Conservation (phyloP, 805 yeast genomes). For the Cyberlindnera veronae region DNA sequence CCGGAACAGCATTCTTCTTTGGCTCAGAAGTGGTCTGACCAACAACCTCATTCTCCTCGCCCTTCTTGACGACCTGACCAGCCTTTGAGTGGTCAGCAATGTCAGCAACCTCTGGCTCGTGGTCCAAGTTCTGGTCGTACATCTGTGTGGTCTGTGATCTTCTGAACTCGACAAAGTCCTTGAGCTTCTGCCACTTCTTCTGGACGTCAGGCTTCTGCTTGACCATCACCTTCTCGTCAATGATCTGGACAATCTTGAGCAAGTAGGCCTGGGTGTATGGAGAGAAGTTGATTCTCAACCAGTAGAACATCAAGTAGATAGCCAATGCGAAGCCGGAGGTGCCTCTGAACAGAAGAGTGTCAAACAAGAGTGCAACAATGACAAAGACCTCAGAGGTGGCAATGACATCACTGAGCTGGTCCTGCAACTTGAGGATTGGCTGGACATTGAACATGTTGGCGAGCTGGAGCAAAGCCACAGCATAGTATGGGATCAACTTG, state of each 20-base stretch:
- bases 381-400: constrained; percentile 61
- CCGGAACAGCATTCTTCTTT: neutral
- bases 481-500: constrained; percentile 58
- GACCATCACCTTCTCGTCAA: constrained; percentile 33
- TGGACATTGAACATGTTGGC: constrained; percentile 38
- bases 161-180: constrained; percentile 39
- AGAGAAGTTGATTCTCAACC: constrained; percentile 63
- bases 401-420: constrained; percentile 41
- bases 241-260: constrained; percentile 27
- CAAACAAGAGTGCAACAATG: constrained; percentile 48
- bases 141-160: constrained; percentile 33
- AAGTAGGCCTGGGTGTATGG: constrained; percentile 36
- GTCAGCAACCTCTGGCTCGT: constrained; percentile 10
- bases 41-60: constrained; percentile 6
- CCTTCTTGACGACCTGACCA: constrained; percentile 7
- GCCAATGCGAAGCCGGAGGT: constrained; percentile 68
- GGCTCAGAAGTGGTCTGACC: constrained; percentile 6
- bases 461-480: constrained; percentile 58
- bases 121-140: constrained; percentile 11
- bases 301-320: constrained; percentile 55
- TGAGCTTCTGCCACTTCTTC: constrained; percentile 36
- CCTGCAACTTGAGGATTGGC: constrained; percentile 37
- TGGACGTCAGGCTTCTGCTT: constrained; percentile 27
- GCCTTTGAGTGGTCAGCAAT: constrained; percentile 1
- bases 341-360: constrained; percentile 59